Base-by-base conservation (phyloP, 345 rosid genomes). In the Euclidium syriacum region DNA sequence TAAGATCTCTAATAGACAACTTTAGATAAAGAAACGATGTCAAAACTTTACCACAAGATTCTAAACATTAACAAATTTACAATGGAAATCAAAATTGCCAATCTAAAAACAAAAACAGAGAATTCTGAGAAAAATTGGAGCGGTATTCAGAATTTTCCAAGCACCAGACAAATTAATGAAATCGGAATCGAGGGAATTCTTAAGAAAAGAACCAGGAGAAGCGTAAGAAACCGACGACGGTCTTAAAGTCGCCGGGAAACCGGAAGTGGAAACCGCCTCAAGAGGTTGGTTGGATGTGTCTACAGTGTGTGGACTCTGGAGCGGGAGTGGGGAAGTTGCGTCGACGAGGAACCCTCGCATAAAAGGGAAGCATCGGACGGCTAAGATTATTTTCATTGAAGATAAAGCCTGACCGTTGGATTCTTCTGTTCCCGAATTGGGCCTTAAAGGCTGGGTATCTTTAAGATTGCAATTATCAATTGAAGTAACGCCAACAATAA, bases 281-380 rank as follows among this genome's bases (percentile, higher is more conserved):
- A 27, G 40, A 19, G 42, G 56, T 32, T 51, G 14, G 42, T 6
- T 6, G 7, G 8, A 9, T 5, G 33, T 1, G 23, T 17, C 3
- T 51, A 1, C 18, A 52, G 53, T 48, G 34, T 49, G 52, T 48
- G 65, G 52, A 50, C 22, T 50, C 23, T 17, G 53, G 23, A 51
- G 56, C 52, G 63, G 38, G 26, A 47, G 50, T 47, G 42, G 60
- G 49, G 25, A 40, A 43, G 39, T 59, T 11, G 60, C 30, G 52
- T 41, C 29, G 41, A 68, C 36, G 24, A 60, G 3, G 40, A 69
- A 52, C 73, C 73, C 62, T 60, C 40, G 23, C 64, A 17, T 44
- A 10, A 38, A 55, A 23, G 32, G 15, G 9, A 39, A 27, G 1
- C 34, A 58, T 58, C 42, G 14, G 58, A 67, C 58, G 72, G 72